phyloP scores from a whole-genome alignment of 257 asterid species.

The Primulina eburnea region DNA sequence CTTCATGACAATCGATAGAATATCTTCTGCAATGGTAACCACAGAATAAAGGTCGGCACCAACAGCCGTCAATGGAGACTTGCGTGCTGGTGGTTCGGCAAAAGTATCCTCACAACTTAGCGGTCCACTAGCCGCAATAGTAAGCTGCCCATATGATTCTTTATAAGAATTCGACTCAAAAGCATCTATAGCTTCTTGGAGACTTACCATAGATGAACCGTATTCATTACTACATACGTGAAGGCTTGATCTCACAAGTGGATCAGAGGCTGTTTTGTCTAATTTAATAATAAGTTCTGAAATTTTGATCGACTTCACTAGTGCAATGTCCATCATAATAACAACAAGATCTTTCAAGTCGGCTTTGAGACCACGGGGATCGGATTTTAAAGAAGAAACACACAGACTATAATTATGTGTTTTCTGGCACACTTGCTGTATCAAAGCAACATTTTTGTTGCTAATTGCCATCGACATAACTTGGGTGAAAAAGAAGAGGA shows the following conservation, averaged over 20 bases:
- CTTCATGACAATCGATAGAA: background rate
- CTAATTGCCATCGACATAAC: background rate
- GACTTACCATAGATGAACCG: too few relatives aligned
- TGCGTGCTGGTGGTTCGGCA: background rate
- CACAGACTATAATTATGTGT: background rate
- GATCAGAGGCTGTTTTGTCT: background rate
- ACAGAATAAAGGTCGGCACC: background rate
- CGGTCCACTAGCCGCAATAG: background rate
- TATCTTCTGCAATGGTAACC: background rate
- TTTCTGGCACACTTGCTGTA: background rate
- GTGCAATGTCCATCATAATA: background rate
- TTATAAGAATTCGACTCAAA: background rate
- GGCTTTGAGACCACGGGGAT: background rate
- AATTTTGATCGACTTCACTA: background rate
- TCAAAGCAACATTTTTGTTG: background rate
- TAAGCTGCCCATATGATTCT: background rate
- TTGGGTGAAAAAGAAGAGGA: background rate
- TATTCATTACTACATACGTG: too few relatives aligned
- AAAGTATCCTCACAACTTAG: background rate
- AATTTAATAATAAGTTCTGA: background rate
- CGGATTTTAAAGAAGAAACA: background rate
- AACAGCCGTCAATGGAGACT: background rate
- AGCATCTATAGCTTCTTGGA: background rate
- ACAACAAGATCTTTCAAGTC: background rate
- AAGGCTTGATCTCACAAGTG: background rate